These are phyloP conservation scores for Aspergillus flavus DNA, from an alignment of 2,329 filamentous ascomycete species.

Conservation along the genomic window DNA sequence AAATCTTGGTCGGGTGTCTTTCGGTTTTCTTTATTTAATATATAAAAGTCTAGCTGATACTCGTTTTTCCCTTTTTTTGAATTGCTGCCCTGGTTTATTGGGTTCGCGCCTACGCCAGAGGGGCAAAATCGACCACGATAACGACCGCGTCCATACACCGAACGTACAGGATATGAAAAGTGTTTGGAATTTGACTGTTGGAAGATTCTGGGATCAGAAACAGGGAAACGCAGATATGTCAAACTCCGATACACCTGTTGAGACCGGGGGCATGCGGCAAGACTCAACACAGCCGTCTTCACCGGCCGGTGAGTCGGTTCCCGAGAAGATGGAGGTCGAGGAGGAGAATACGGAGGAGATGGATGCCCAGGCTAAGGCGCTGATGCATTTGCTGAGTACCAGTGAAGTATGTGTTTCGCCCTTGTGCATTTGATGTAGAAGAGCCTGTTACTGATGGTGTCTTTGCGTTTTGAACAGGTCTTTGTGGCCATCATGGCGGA, in stretches of 20 bases:
- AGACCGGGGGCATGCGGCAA: conserved; percentile 26
- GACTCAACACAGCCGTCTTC: conserved; percentile 37
- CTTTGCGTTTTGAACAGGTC: conserved; percentile 32
- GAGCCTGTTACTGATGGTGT: conserved; percentile 6
- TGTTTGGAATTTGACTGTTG: not conserved
- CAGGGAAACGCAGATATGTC: conserved; percentile 25
- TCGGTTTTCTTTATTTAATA: not conserved
- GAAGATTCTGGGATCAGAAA: not conserved
- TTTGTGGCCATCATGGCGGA: conserved; percentile 54
- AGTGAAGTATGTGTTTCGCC: conserved; percentile 38
- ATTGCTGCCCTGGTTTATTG: not conserved
- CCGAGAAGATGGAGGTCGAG: conserved; percentile 15
- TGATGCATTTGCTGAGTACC: conserved; percentile 50
- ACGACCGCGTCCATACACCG: not conserved
- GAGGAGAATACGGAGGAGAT: conserved; percentile 42
- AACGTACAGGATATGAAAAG: conserved; percentile 4
- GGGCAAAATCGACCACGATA: not conserved
- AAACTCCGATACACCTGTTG: conserved; percentile 27
- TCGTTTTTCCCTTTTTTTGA: no score
- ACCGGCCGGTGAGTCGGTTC: conserved; percentile 22
- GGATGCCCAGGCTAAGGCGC: conserved; percentile 47
- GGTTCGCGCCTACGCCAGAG: not conserved
- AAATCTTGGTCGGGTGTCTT: not conserved
- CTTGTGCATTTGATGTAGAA: not conserved
- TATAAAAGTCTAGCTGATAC: no score